Evolutionary conservation across 2,329 filamentous ascomycete genomes (phyloP), one percentile per base, ranked within the genome.

Genomic region (Zalaria obscura): DNA sequence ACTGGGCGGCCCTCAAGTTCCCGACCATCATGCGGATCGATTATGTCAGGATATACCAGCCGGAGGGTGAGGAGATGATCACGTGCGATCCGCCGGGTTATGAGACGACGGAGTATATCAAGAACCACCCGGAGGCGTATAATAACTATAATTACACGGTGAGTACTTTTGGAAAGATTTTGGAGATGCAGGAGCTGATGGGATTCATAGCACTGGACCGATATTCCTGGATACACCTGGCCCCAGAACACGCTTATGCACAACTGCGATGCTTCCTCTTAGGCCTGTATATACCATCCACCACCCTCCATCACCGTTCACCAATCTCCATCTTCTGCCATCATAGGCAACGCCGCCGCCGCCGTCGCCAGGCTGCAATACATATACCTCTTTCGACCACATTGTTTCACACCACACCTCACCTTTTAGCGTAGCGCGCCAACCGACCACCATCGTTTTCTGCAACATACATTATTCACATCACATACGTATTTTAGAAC

Each of bases 11-110:
- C 3, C 53, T 73, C 35, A 53, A 50, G n/a, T 73, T 70, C 44
- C 71, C 68, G 0, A 65, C 70, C 0, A 58, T 69, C 10, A 69
- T 74, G 67, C 59, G 68, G 25, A 55, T 75, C 28, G 71, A 74
- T 46, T 73, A 75, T 50, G 66, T 75, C 9, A 59, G 71, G 5
- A 67, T 68, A 54, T 75, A 75, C 48, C 72, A 75, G 52, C 64
- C 66, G 44, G 56, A 61, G 40, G 70, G 65, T 2, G 47, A 67
- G 40, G 57, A 61, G 40, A 60, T 61, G 43, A 59, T 74, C 11
- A 75, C 70, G 8, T 75, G 72, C 52, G 72, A 75, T 53, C 72
- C 70, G 5, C 64, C 64, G 1, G 70, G 68, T 3, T 72, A 67
- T 45, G 65, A 69, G 45, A 72, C 69, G 3, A 72, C 69, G 0